Evolutionary conservation across 257 asterid species (phyloP).

Genomic region (Linaria vulgaris): DNA sequence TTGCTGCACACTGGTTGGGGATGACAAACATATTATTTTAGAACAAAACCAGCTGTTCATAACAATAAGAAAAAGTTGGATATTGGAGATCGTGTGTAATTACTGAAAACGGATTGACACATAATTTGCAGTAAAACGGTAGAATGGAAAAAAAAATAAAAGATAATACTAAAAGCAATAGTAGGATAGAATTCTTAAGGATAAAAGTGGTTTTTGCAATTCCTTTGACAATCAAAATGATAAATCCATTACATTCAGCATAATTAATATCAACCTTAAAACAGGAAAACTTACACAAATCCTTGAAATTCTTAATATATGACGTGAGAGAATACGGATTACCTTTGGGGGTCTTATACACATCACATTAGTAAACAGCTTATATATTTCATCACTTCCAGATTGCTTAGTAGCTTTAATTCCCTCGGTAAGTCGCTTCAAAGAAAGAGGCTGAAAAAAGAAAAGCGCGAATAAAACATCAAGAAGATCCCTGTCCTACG

Average conservation of each 20-base stretch:
- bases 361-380: constrained; percentile 77
- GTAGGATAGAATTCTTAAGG: neutral
- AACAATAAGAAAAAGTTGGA: neutral
- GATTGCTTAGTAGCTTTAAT: constrained; percentile 57
- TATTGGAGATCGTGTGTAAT: neutral
- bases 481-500: constrained; percentile 19
- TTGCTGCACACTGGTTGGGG: constrained; percentile 6
- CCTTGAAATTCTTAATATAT: neutral
- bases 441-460: constrained; percentile 77
- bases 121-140: constrained; percentile 13
- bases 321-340: constrained; percentile 17
- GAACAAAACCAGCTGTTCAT: no score
- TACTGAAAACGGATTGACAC: neutral
- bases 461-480: constrained; percentile 1
- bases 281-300: neutral
- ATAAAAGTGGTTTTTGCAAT: neutral
- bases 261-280: no score
- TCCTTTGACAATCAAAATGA: neutral
- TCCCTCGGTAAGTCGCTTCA: constrained; percentile 84
- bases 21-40: constrained; percentile 9
- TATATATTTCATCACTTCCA: constrained; percentile 63
- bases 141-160: constrained; percentile 4
- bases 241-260: neutral
- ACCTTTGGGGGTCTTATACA: constrained; percentile 77
- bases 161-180: neutral